A percentile compares a stretch with the other conserved stretches of the same genome.
These are phyloP conservation scores for Eucalyptus microcorys DNA, from an alignment of 345 rosid species.

Conservation along the genomic window DNA sequence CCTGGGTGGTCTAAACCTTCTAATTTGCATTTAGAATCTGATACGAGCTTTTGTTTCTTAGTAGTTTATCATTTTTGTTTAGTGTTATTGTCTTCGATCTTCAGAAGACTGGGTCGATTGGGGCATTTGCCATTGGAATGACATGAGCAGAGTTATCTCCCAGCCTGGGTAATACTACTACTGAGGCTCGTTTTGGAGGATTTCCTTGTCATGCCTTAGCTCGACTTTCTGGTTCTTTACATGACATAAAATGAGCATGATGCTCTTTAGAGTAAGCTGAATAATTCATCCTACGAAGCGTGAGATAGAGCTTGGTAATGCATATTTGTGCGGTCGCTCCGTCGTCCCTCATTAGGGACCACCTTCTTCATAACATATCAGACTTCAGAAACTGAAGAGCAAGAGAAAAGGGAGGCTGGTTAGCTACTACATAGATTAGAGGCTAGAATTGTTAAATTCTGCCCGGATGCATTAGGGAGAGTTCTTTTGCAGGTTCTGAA, in stretches of 20 bases:
- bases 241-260: not conserved
- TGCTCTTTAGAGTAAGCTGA: not conserved
- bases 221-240: not conserved
- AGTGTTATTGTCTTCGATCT: not conserved
- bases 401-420: not conserved
- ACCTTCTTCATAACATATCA: not conserved
- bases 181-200: not conserved
- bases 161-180: not conserved
- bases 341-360: not conserved
- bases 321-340: not conserved
- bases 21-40: not conserved
- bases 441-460: not conserved
- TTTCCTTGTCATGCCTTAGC: not conserved
- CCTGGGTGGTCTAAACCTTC: not conserved
- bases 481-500: not conserved
- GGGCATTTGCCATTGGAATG: not conserved
- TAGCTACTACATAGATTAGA: not conserved
- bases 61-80: not conserved
- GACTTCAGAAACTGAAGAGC: not conserved
- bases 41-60: not conserved
- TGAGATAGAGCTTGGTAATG: not conserved
- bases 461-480: not conserved
- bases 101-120: not conserved
- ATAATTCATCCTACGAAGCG: not conserved
- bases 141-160: not conserved